phyloP scores from a whole-genome alignment of 108 stramenopile species.

The Fistulifera pelliculosa region DNA sequence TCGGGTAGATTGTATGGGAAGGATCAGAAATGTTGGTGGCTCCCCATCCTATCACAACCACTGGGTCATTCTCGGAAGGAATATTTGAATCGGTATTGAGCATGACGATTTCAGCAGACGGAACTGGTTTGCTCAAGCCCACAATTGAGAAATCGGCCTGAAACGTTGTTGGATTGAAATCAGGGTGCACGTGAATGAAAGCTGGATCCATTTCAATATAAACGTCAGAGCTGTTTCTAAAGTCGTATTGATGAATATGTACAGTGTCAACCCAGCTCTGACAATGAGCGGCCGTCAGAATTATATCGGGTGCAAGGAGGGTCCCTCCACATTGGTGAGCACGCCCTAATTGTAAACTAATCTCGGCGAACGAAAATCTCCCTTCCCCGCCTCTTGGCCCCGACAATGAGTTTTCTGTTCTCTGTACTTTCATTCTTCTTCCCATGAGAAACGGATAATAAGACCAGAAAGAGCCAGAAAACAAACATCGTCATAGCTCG shows the following conservation, averaged over 20 bases:
- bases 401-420: too few species aligned
- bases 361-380: neutral
- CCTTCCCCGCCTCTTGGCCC: too few species aligned
- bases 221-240: constrained; percentile 9
- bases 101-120: constrained; percentile 8
- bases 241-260: constrained; percentile 31
- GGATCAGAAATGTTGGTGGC: neutral
- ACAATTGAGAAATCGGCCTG: constrained; percentile 47
- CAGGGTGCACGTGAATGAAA: constrained; percentile 35
- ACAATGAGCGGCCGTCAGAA: constrained; percentile 67
- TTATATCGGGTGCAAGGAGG: constrained; percentile 55
- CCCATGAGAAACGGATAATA: too few species aligned
- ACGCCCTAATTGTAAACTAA: constrained; percentile 3
- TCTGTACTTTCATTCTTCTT: too few species aligned
- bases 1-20: constrained; percentile 1
- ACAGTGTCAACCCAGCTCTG: constrained; percentile 9
- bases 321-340: constrained; percentile 47
- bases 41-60: constrained; percentile 34
- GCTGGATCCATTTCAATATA: constrained; percentile 27
- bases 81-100: constrained; percentile 11
- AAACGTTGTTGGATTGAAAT: constrained; percentile 15
- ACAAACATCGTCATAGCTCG: too few species aligned
- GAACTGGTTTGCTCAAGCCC: constrained; percentile 17
- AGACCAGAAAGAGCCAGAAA: too few species aligned
- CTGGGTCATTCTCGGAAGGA: constrained; percentile 6